Conservation (phyloP, 441 rosid species). For the Oxalis stricta region DNA sequence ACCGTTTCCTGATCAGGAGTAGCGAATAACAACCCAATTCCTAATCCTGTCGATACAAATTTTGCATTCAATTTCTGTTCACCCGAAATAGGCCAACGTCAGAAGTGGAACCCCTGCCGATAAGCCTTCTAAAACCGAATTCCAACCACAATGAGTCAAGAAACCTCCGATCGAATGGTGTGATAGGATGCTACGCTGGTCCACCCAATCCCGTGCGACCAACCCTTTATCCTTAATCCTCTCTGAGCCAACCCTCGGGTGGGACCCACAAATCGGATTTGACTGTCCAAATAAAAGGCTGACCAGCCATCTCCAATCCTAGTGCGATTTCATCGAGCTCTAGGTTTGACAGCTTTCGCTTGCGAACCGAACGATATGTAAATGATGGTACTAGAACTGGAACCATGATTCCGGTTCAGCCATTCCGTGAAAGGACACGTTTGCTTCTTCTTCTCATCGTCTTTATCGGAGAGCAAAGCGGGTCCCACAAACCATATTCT, state of each 20-base stretch:
- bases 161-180: conserved; percentile 20
- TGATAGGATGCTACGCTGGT: conserved; percentile 18
- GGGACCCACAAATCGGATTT: conserved; percentile 17
- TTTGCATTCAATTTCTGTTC: conserved; percentile 26
- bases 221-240: conserved; percentile 11
- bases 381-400: conserved; percentile 11
- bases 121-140: conserved; percentile 25
- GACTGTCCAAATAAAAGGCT: conserved; percentile 15
- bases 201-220: conserved; percentile 19
- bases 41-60: conserved; percentile 12
- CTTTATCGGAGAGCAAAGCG: conserved; percentile 5
- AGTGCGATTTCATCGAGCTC: conserved; percentile 21
- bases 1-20: not conserved
- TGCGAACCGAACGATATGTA: conserved; percentile 27
- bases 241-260: conserved; percentile 4
- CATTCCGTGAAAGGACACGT: conserved; percentile 8
- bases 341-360: conserved; percentile 9
- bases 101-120: conserved; percentile 19
- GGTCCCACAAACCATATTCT: conserved; percentile 24
- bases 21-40: conserved; percentile 13
- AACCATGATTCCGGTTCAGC: conserved; percentile 6
- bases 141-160: conserved; percentile 35
- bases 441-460: not conserved
- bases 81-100: conserved; percentile 21
- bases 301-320: conserved; percentile 17